phyloP scores from a whole-genome alignment of 768 basidiomycete species.

The Tulasnella sp. region DNA sequence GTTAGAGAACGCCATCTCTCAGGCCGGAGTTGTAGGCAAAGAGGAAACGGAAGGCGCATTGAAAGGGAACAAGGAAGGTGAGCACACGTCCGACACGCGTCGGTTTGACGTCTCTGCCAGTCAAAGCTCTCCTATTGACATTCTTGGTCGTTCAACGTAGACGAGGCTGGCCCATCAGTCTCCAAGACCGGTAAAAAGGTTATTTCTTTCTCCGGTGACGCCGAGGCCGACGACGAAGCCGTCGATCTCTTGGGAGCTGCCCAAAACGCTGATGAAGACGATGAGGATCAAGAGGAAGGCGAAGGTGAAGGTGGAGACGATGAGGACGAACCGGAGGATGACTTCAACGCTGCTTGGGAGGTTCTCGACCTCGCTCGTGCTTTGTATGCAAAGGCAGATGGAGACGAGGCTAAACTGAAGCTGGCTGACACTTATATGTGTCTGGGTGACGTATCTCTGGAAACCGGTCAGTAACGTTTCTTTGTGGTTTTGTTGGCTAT shows the following conservation, averaged over 20 bases:
- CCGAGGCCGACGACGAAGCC: constrained; percentile 42
- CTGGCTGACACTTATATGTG: constrained; percentile 85
- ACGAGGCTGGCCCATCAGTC: constrained; percentile 3
- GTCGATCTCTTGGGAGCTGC: constrained; percentile 54
- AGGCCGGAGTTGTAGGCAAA: constrained; percentile 81
- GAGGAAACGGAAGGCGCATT: constrained; percentile 52
- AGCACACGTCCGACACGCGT: constrained; percentile 1
- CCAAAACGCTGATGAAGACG: constrained; percentile 28
- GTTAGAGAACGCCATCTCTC: constrained; percentile 81
- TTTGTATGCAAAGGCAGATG: constrained; percentile 61
- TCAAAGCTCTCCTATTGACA: constrained; percentile 9
- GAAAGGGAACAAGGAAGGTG: constrained; percentile 24
- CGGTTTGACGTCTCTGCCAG: not conserved
- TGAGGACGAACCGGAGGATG: constrained; percentile 82
- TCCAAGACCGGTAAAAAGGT: constrained; percentile 11
- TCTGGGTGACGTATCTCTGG: constrained; percentile 91
- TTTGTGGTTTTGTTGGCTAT: not conserved
- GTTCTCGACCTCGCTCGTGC: constrained; percentile 88
- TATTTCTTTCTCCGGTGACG: constrained; percentile 62
- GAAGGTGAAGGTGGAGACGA: constrained; percentile 51
- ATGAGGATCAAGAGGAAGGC: constrained; percentile 34
- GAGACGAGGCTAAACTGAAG: constrained; percentile 55
- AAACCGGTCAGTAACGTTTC: constrained; percentile 59
- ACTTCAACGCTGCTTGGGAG: constrained; percentile 97
- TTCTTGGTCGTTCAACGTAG: not conserved